Evolutionary conservation across 371 early-diverging fungal species (phyloP).

Genomic region (Zychaea mexicana): DNA sequence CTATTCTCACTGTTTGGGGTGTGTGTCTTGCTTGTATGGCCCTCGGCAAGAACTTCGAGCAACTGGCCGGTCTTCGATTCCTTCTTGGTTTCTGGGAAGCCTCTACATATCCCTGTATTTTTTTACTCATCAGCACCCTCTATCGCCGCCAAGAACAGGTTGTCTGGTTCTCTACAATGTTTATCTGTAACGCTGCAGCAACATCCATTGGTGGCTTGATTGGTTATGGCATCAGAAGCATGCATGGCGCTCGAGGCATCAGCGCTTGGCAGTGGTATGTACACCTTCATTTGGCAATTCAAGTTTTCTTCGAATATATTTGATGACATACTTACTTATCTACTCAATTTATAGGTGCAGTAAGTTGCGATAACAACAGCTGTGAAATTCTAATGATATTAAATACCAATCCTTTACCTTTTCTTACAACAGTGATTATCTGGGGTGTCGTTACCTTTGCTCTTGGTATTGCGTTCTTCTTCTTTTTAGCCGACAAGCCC

Average conservation of each 20-base stretch:
- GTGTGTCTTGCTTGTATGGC: constrained; percentile 21
- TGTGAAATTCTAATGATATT: no score
- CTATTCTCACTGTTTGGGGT: constrained; percentile 30
- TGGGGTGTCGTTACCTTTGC: constrained; percentile 29
- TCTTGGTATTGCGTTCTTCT: constrained; percentile 33
- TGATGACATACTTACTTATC: neutral
- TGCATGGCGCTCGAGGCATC: constrained; percentile 18
- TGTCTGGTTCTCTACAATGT: constrained; percentile 29
- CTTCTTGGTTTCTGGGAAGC: constrained; percentile 41
- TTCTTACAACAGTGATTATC: constrained; percentile 39
- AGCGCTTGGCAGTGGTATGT: constrained; percentile 24
- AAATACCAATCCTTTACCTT: no score
- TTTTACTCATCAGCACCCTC: constrained; percentile 32
- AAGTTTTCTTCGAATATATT: no score
- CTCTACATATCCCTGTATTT: constrained; percentile 32
- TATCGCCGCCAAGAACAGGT: constrained; percentile 42
- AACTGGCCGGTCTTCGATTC: constrained; percentile 34
- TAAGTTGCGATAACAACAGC: no score
- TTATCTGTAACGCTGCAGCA: constrained; percentile 28
- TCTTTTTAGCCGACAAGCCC: constrained; percentile 44
- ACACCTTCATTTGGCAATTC: neutral
- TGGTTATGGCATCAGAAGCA: constrained; percentile 30
- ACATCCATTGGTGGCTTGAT: constrained; percentile 26
- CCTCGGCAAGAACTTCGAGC: constrained; percentile 22
- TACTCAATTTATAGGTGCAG: constrained; percentile 24